Evolutionary conservation across 768 basidiomycete genomes (phyloP), one percentile per base, ranked within the genome.

Genomic region (Hemileccinum rubropunctum): DNA sequence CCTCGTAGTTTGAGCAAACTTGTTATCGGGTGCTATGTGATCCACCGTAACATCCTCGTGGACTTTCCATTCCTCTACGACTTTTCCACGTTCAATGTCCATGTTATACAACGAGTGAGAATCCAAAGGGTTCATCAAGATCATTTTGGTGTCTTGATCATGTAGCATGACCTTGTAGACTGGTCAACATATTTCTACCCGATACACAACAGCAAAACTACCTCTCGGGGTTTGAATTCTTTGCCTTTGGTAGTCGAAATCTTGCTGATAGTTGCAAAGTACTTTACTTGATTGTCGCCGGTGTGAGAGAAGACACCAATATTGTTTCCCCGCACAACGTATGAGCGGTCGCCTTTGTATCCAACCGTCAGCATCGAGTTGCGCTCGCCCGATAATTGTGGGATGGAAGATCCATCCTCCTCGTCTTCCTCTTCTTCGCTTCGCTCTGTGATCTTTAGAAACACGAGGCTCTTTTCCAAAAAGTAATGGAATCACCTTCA

Each of bases 1-100:
- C 42, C 77, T 80, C 35, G 94, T 94, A 58, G 86, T 97, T 57
- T 88, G 94, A 6, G 97, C 95, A 60, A 92, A 98, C 70, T 99
- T 99, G 72, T 79, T 84, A 59, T 93, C 85, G 5, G 97, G 95
- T 2, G 95, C 82, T 65, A 98, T 89, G 63, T 95, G 86, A 67
- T 88, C 79, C 56, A 99, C 90, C 14, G 78, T 74, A 56, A 98
- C 76, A 62, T 87, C 77, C 32, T 98, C 92, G 64, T 94, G 86
- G n/a, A 99, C 84, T 65, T 93, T 95, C 94, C 93, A 98, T 67
- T 99, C 97, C 65, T 99, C 97, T 18, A 98, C 92, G 26, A 99
- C 84, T 70, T 97, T 95, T 37, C 92, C 97, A 21, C 84, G 84
- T 68, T 95, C 88, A 53, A 99, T 81, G 71, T 99, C 97, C 80